Percentiles rank a stretch among this genome's conserved stretches.
Evolutionary conservation across 805 yeast species (phyloP).

Genomic region (Ogataea paraovalis): DNA sequence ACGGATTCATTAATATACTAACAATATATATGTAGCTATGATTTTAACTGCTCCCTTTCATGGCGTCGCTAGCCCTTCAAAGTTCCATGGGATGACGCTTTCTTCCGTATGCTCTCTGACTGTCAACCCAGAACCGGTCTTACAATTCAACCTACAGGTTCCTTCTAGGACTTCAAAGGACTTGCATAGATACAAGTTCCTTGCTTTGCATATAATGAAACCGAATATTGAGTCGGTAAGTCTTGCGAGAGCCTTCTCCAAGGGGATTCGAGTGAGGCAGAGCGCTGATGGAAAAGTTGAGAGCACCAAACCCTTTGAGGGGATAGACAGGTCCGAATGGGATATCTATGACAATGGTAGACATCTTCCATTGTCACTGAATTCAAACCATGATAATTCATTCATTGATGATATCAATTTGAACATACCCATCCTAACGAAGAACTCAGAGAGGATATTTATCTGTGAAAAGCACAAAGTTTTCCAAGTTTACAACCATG

Average conservation of each 20-base stretch:
- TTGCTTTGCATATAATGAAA: slow-evolving; percentile 74
- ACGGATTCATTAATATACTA: slow-evolving; percentile 25
- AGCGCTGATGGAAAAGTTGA: slow-evolving; percentile 17
- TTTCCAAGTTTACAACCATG: slow-evolving; percentile 74
- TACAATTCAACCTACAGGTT: slow-evolving; percentile 81
- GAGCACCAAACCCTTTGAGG: slow-evolving; percentile 52
- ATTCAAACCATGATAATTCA: slow-evolving; percentile 10
- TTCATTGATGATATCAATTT: slow-evolving; percentile 17
- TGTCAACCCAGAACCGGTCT: slow-evolving; percentile 67
- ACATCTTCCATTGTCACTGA: slow-evolving; percentile 11
- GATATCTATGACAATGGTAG: slow-evolving; percentile 25
- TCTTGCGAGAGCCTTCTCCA: slow-evolving; percentile 62
- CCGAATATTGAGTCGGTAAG: slow-evolving; percentile 53
- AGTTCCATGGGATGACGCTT: slow-evolving; percentile 71
- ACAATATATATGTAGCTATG: slow-evolving; percentile 40
- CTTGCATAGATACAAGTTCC: slow-evolving; percentile 50
- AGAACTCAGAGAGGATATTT: slow-evolving; percentile 54
- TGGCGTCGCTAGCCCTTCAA: slow-evolving; percentile 18
- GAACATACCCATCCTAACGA: slow-evolving; percentile 50
- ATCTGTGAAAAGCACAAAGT: slow-evolving; percentile 54
- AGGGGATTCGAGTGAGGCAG: slow-evolving; percentile 47
- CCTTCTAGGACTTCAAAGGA: slow-evolving; percentile 78
- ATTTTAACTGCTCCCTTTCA: slow-evolving; percentile 47
- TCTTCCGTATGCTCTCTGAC: slow-evolving; percentile 85
- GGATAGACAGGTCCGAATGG: slow-evolving; percentile 36